Evolutionary conservation across 495 filamentous ascomycete species (phyloP).

Genomic region (Tuber brumale): DNA sequence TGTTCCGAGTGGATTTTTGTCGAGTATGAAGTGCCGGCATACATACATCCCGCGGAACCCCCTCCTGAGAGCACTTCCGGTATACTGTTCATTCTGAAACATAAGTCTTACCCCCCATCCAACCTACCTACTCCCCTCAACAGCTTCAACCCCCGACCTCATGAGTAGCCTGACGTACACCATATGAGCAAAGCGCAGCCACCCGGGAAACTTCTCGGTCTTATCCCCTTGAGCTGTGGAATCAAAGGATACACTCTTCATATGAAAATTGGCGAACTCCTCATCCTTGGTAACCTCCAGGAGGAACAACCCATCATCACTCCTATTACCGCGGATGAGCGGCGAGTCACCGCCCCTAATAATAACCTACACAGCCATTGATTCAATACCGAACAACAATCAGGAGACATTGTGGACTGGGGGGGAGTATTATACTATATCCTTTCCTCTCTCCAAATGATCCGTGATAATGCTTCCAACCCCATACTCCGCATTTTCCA

Average conservation of each 20-base stretch:
- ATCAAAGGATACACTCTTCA: slow-evolving; percentile 55
- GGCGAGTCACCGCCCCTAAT: slow-evolving; percentile 65
- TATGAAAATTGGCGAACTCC: slow-evolving; percentile 55
- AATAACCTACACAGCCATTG: slow-evolving; percentile 15
- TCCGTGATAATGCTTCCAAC: slow-evolving; percentile 62
- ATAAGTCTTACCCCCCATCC: background rate
- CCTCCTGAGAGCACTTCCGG: background rate
- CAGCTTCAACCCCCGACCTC: background rate
- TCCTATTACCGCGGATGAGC: slow-evolving; percentile 50
- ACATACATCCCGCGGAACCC: background rate
- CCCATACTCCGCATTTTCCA: slow-evolving; percentile 53
- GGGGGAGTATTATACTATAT: slow-evolving; percentile 33
- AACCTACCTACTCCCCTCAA: background rate
- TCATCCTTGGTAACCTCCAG: slow-evolving; percentile 59
- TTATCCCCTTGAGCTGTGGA: slow-evolving; percentile 48
- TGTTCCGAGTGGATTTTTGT: background rate
- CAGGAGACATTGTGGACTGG: background rate
- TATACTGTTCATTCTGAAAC: background rate
- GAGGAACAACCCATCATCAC: slow-evolving; percentile 64
- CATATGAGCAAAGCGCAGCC: background rate
- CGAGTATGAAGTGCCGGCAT: background rate
- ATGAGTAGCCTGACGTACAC: background rate
- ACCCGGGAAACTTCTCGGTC: slow-evolving; percentile 10
- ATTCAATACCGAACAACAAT: slow-evolving; percentile 42
- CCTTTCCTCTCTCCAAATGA: slow-evolving; percentile 62